phyloP scores from a whole-genome alignment of 1,284 basidiomycete species.

The Fistulinella cinereoalba region DNA sequence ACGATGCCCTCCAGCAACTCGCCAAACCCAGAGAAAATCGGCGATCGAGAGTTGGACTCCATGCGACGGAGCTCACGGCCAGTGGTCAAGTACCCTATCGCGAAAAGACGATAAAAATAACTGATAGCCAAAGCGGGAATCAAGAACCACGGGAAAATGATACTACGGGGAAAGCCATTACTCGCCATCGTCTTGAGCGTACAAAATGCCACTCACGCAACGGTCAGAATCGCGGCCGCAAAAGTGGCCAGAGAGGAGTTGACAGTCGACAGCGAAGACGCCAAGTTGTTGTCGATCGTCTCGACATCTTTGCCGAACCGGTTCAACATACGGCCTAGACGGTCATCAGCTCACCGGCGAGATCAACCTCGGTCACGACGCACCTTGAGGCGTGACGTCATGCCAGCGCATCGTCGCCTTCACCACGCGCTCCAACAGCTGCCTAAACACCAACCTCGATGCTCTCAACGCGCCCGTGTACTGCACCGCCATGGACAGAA shows the following conservation, averaged over 20 bases:
- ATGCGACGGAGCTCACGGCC: slow-evolving; percentile 58
- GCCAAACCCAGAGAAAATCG: slow-evolving; percentile 64
- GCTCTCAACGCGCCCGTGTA: slow-evolving; percentile 49
- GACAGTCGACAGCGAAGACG: slow-evolving; percentile 61
- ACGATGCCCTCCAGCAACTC: slow-evolving; percentile 70
- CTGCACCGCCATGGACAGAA: slow-evolving; percentile 39
- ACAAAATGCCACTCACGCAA: slow-evolving; percentile 21
- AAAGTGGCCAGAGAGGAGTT: slow-evolving; percentile 73
- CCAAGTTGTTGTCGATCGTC: slow-evolving; percentile 44
- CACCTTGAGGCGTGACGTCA: slow-evolving; percentile 48
- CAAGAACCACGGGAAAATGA: slow-evolving; percentile 59
- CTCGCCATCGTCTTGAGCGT: no score
- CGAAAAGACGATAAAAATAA: slow-evolving; percentile 46
- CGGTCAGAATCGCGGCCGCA: slow-evolving; percentile 40
- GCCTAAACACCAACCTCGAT: slow-evolving; percentile 44
- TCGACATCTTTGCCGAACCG: slow-evolving; percentile 54
- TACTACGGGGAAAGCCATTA: slow-evolving; percentile 26
- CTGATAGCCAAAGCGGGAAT: slow-evolving; percentile 55
- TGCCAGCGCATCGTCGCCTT: slow-evolving; percentile 54
- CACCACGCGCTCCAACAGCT: slow-evolving; percentile 44
- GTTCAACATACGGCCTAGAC: slow-evolving; percentile 49
- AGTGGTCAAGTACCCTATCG: slow-evolving; percentile 56
- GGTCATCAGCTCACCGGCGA: neutral
- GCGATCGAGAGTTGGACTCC: slow-evolving; percentile 56
- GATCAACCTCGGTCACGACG: neutral